Conservation (phyloP, 2,329 filamentous ascomycete species). For the Aspergillus transmontanensis region DNA sequence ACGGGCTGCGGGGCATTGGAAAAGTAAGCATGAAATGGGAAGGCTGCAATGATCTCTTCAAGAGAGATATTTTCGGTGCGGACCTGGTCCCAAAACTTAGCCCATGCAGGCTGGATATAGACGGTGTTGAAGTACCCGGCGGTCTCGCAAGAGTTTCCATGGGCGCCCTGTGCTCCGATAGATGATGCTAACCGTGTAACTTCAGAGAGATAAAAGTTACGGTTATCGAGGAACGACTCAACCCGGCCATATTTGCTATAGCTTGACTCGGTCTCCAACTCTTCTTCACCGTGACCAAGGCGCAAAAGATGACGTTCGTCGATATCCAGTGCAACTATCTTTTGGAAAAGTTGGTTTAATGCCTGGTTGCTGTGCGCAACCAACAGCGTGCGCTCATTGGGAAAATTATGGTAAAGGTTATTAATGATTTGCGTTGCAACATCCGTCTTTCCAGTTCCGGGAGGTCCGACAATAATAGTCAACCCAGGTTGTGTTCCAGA, state of each 20-base stretch:
- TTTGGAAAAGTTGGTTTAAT: slow-evolving; percentile 94
- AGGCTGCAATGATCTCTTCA: slow-evolving; percentile 68
- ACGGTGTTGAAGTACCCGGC: slow-evolving; percentile 95
- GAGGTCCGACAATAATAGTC: slow-evolving; percentile 90
- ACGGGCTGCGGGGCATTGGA: slow-evolving; percentile 82
- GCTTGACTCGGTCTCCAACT: slow-evolving; percentile 79
- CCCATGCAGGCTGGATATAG: slow-evolving; percentile 87
- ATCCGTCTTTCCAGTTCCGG: slow-evolving; percentile 98
- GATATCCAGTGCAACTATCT: slow-evolving; percentile 94
- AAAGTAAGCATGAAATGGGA: slow-evolving; percentile 90
- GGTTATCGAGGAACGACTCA: slow-evolving; percentile 90
- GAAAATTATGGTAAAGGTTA: slow-evolving; percentile 98
- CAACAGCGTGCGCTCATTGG: slow-evolving; percentile 84
- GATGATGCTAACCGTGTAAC: slow-evolving; percentile 84
- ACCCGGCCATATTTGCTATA: slow-evolving; percentile 95
- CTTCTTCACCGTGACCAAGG: slow-evolving; percentile 92
- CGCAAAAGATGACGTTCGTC: slow-evolving; percentile 91
- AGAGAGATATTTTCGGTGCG: slow-evolving; percentile 59
- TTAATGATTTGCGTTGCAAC: slow-evolving; percentile 98
- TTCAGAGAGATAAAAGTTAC: slow-evolving; percentile 74
- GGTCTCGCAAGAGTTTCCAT: slow-evolving; percentile 93
- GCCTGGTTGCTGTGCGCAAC: slow-evolving; percentile 98
- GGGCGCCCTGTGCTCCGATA: slow-evolving; percentile 86
- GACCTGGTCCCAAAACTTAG: slow-evolving; percentile 72
- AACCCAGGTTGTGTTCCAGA: slow-evolving; percentile 93